Evolutionary conservation across 495 filamentous ascomycete species (phyloP).

Genomic region (Trypethelium eluteriae): DNA sequence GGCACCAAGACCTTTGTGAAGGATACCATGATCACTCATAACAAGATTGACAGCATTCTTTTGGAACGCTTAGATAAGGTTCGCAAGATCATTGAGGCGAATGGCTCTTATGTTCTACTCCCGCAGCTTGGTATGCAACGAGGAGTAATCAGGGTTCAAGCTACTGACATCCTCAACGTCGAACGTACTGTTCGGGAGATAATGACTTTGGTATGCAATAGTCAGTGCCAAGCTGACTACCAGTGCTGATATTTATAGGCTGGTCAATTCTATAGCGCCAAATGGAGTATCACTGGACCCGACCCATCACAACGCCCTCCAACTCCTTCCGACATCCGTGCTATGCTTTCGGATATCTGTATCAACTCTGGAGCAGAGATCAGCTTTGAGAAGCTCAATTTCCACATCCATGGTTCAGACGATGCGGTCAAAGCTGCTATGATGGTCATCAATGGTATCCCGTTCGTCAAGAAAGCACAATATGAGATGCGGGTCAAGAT

Average conservation of each 20-base stretch:
- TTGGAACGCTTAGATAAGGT: conserved; percentile 90
- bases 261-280: conserved; percentile 94
- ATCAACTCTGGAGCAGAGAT: conserved; percentile 93
- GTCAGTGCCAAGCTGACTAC: conserved; percentile 20
- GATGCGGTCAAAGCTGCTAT: conserved; percentile 91
- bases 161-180: conserved; percentile 81
- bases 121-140: conserved; percentile 75
- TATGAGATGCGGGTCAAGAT: conserved; percentile 96
- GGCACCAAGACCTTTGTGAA: conserved; percentile 82
- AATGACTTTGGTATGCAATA: conserved; percentile 70
- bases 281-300: conserved; percentile 85
- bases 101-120: conserved; percentile 87
- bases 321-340: conserved; percentile 64
- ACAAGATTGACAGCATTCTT: conserved; percentile 89
- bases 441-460: conserved; percentile 83
- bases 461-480: conserved; percentile 75
- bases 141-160: conserved; percentile 77
- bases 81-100: conserved; percentile 92
- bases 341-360: conserved; percentile 91
- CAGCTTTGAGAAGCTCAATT: conserved; percentile 85
- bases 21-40: conserved; percentile 72
- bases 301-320: conserved; percentile 66
- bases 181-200: conserved; percentile 91
- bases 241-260: conserved; percentile 48
- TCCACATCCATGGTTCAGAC: conserved; percentile 89